Conservation (phyloP, 176 grass and related monocot genomes). For the Aegilops sharonensis region DNA sequence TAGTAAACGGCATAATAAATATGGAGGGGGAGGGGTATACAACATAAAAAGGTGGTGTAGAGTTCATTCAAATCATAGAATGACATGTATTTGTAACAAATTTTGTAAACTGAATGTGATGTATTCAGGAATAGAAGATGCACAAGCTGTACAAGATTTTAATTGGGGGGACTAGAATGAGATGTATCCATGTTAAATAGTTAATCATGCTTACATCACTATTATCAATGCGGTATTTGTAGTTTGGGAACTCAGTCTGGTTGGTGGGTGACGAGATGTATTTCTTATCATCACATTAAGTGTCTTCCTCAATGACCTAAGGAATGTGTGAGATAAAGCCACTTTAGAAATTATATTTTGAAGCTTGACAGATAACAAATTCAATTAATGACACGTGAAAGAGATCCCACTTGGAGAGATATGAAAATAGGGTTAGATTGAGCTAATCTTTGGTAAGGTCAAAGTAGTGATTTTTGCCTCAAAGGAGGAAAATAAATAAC, state of each 20-base stretch:
- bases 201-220: constrained; percentile 55
- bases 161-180: too few relatives aligned
- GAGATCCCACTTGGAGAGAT: background rate
- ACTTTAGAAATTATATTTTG: background rate
- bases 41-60: background rate
- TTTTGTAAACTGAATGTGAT: too few relatives aligned
- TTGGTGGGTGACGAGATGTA: background rate
- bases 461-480: too few relatives aligned
- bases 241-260: constrained; percentile 76
- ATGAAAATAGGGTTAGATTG: too few relatives aligned
- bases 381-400: background rate
- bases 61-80: too few relatives aligned
- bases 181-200: background rate
- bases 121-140: too few relatives aligned
- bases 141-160: too few relatives aligned
- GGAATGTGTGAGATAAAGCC: background rate
- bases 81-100: too few relatives aligned
- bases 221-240: constrained; percentile 70
- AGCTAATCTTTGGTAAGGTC: too few relatives aligned
- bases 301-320: constrained; percentile 53
- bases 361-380: background rate
- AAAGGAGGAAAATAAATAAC: too few relatives aligned
- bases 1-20: background rate
- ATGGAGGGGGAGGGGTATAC: too few relatives aligned
- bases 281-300: constrained; percentile 41